These are phyloP conservation scores for Leishmania turanica DNA, from an alignment of 208 protist species.

Conservation along the genomic window DNA sequence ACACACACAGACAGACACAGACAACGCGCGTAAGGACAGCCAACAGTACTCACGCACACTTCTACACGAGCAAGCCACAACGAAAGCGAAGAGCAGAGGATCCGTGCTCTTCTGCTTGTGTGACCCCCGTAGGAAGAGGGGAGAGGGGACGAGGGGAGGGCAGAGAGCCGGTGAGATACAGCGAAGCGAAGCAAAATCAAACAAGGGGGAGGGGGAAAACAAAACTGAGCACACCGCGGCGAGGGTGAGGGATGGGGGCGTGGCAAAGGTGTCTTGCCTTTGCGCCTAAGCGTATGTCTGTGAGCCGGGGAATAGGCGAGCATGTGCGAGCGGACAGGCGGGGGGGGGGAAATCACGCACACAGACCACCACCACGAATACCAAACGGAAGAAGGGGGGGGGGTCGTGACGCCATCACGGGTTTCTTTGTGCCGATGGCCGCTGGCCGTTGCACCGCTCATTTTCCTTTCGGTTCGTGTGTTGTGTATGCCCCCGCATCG, in stretches of 20 bases:
- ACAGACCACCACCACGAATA: no score
- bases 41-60: background rate
- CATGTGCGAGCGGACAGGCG: background rate
- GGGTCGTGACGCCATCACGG: no score
- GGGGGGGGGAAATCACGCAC: background rate
- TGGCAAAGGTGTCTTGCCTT: background rate
- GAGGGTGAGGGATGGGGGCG: background rate
- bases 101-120: background rate
- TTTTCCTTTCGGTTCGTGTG: background rate
- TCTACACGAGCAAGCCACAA: background rate
- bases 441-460: background rate
- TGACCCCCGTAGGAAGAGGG: no score
- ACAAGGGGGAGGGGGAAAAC: background rate
- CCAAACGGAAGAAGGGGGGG: no score
- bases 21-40: background rate
- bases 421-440: no score
- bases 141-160: background rate
- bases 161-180: background rate
- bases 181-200: background rate
- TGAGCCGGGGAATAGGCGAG: background rate
- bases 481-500: background rate
- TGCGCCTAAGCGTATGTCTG: background rate
- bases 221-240: background rate
- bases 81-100: background rate
- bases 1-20: background rate